A percentile compares a stretch with the other conserved stretches of the same genome.
Conservation (phyloP, 1,284 basidiomycete species). For the Trichosporon ovoides region DNA sequence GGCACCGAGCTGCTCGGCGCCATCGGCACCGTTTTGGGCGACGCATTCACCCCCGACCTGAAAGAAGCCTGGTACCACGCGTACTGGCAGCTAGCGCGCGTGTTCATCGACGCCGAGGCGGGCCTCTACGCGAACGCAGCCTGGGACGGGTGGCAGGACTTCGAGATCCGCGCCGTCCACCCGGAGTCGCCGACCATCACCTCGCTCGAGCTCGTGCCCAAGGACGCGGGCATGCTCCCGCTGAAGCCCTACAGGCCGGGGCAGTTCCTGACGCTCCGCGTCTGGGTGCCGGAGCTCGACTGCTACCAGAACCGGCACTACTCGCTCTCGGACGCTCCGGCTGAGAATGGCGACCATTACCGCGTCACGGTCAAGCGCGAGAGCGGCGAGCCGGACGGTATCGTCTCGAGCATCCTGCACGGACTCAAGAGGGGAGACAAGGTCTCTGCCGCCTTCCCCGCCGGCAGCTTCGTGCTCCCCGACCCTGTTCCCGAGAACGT, state of each 20-base stretch:
- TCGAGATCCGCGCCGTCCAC: conserved; percentile 26
- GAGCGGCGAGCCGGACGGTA: conserved; percentile 16
- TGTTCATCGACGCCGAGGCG: conserved; percentile 38
- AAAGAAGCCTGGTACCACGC: conserved; percentile 34
- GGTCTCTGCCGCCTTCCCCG: conserved; percentile 30
- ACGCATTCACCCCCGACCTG: conserved; percentile 34
- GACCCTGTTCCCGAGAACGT: conserved; percentile 23
- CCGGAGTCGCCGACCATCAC: conserved; percentile 32
- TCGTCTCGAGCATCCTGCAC: conserved; percentile 25
- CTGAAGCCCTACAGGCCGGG: conserved; percentile 31
- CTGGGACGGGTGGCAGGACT: conserved; percentile 34
- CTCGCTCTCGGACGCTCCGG: conserved; percentile 29
- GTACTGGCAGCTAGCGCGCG: conserved; percentile 26
- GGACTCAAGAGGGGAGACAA: conserved; percentile 25
- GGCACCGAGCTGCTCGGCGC: conserved; percentile 34
- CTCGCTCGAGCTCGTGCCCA: conserved; percentile 33
- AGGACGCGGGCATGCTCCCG: conserved; percentile 25
- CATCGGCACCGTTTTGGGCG: conserved; percentile 34
- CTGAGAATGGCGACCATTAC: conserved; percentile 20
- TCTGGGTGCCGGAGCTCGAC: conserved; percentile 16
- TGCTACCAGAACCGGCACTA: conserved; percentile 30
- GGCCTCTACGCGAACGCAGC: conserved; percentile 26
- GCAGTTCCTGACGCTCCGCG: conserved; percentile 36
- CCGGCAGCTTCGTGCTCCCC: conserved; percentile 35
- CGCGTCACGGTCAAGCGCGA: conserved; percentile 37